Percentiles rank a stretch among this genome's conserved stretches.
Evolutionary conservation across 2,329 filamentous ascomycete genomes (phyloP).

Genomic region (Fusarium incarnatum): DNA sequence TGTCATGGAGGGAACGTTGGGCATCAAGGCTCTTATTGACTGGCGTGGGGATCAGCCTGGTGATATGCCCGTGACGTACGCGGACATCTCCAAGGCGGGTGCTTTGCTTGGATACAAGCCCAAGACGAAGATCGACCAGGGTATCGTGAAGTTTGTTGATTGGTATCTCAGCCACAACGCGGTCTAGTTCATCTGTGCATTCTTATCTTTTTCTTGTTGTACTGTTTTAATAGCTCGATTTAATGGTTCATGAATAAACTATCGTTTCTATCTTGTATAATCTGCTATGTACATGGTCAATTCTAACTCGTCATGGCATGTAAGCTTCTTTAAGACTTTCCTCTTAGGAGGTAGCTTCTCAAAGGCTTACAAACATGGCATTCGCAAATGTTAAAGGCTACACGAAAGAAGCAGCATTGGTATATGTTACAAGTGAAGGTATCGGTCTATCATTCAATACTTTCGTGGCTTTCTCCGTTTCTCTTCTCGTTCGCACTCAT

Average conservation of each 20-base stretch:
- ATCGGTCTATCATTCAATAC: no score
- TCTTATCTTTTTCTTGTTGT: not conserved
- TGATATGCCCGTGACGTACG: conserved; percentile 13
- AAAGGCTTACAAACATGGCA: no score
- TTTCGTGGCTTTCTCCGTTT: no score
- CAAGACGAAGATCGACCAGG: conserved; percentile 4
- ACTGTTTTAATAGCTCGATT: not conserved
- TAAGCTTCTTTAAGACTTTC: no score
- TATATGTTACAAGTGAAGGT: no score
- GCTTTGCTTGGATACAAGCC: conserved; percentile 14
- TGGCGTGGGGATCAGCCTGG: conserved; percentile 8
- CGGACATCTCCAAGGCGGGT: conserved; percentile 11
- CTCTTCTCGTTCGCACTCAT: no score
- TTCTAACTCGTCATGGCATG: no score
- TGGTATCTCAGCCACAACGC: conserved; percentile 13
- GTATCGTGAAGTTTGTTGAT: conserved; percentile 11
- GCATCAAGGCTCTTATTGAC: conserved; percentile 6
- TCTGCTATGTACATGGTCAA: no score
- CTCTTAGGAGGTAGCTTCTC: no score
- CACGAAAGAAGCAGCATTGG: no score
- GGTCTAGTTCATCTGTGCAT: not conserved
- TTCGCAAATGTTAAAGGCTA: no score
- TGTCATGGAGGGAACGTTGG: not conserved
- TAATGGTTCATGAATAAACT: not conserved
- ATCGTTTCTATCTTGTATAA: not conserved